These are phyloP conservation scores for Hygrophorus russula DNA, from an alignment of 768 basidiomycete genomes.

Conservation along the genomic window DNA sequence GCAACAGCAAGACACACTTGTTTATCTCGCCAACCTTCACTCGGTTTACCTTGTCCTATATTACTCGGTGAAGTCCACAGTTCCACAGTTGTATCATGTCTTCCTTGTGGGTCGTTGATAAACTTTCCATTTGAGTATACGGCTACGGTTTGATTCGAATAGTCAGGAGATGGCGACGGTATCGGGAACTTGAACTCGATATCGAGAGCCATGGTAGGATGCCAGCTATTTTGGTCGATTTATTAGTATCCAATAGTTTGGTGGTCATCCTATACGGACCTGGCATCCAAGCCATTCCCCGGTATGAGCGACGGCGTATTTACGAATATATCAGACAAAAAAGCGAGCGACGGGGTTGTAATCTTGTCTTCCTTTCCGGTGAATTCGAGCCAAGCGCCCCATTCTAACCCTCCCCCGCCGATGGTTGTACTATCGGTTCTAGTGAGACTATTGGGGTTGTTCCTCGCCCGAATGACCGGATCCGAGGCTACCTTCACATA, in stretches of 20 bases:
- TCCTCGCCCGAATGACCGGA: constrained; percentile 24
- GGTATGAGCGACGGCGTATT: constrained; percentile 40
- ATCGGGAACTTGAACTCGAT: constrained; percentile 56
- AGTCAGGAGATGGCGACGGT: constrained; percentile 28
- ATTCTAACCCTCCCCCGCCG: constrained; percentile 44
- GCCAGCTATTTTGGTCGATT: constrained; percentile 32
- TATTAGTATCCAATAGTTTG: not conserved
- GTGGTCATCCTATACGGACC: constrained; percentile 15
- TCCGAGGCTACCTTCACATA: constrained; percentile 30
- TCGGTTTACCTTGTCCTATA: constrained; percentile 31
- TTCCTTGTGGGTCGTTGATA: constrained; percentile 38
- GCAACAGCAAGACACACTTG: constrained; percentile 55
- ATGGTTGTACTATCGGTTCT: constrained; percentile 28
- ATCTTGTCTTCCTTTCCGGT: constrained; percentile 29
- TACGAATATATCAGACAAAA: constrained; percentile 44
- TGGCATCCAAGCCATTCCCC: constrained; percentile 21
- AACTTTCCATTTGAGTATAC: constrained; percentile 43
- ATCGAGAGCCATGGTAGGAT: constrained; percentile 47
- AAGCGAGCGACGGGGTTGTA: constrained; percentile 36
- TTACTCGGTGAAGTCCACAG: constrained; percentile 56
- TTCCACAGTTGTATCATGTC: constrained; percentile 51
- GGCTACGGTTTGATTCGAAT: constrained; percentile 44
- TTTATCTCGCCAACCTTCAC: constrained; percentile 44
- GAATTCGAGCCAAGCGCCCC: constrained; percentile 50
- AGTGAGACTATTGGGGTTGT: constrained; percentile 22